These are phyloP conservation scores for Globisporangium spinosum DNA, from an alignment of 352 stramenopile species.

Conservation along the genomic window DNA sequence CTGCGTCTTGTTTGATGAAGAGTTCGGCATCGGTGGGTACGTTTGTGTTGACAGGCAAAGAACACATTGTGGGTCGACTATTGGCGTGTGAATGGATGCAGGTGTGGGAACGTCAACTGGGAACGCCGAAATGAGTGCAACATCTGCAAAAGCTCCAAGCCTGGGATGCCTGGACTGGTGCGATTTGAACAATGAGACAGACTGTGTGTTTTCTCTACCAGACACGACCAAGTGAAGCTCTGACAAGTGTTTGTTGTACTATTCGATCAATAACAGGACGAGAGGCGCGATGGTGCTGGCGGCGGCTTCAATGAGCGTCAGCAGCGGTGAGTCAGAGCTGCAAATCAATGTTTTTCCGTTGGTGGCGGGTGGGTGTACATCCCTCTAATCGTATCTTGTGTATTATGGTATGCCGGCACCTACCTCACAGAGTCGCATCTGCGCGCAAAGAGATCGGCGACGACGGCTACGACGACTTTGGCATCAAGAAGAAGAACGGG, in stretches of 20 bases:
- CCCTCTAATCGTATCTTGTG: not conserved
- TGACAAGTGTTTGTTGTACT: not conserved
- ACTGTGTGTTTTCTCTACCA: not conserved
- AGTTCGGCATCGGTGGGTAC: not conserved
- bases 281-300: slow-evolving; percentile 71
- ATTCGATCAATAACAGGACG: slow-evolving; percentile 36
- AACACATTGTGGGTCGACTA: not conserved
- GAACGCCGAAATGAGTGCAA: slow-evolving; percentile 83
- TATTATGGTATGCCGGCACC: slow-evolving; percentile 1
- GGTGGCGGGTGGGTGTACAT: not conserved
- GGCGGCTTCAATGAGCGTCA: slow-evolving; percentile 86
- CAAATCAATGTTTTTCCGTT: not conserved
- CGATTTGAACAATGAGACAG: slow-evolving; percentile 9
- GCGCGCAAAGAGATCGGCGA: slow-evolving; percentile 75
- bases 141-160: slow-evolving; percentile 83
- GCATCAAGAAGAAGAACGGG: slow-evolving; percentile 75
- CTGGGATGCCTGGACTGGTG: slow-evolving; percentile 58
- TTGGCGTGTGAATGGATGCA: slow-evolving; percentile 17
- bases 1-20: not conserved
- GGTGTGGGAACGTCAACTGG: slow-evolving; percentile 87
- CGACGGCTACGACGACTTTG: slow-evolving; percentile 88
- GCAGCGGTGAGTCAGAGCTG: slow-evolving; percentile 42
- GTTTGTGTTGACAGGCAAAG: not conserved
- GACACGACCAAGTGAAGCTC: not conserved
- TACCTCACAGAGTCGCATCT: slow-evolving; percentile 48